Conservation (phyloP, 495 filamentous ascomycete genomes). For the Penicillium canescens region DNA sequence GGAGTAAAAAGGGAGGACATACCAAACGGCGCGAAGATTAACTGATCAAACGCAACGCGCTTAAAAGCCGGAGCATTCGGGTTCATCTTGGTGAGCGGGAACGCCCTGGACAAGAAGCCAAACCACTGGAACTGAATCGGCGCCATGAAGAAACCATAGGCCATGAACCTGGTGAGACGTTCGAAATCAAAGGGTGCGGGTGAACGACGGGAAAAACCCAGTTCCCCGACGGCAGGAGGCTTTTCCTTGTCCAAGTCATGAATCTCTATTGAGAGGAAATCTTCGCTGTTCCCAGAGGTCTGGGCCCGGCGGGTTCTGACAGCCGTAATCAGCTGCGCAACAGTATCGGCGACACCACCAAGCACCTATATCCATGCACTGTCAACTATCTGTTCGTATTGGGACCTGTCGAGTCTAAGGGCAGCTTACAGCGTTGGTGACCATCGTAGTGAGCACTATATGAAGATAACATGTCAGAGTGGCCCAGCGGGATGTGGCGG, state of each 20-base stretch:
- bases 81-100: slow-evolving; percentile 78
- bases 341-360: slow-evolving; percentile 91
- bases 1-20: slow-evolving; percentile 20
- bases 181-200: slow-evolving; percentile 95
- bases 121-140: slow-evolving; percentile 98
- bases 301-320: slow-evolving; percentile 63
- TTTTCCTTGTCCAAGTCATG: slow-evolving; percentile 86
- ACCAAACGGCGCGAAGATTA: slow-evolving; percentile 93
- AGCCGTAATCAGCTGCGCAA: slow-evolving; percentile 89
- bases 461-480: slow-evolving; percentile 25
- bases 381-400: slow-evolving; percentile 10
- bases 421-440: slow-evolving; percentile 83
- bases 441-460: slow-evolving; percentile 94
- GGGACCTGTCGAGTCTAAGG: background rate
- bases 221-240: slow-evolving; percentile 62
- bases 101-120: slow-evolving; percentile 75
- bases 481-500: slow-evolving; percentile 3
- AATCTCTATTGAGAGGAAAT: slow-evolving; percentile 84
- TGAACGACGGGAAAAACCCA: slow-evolving; percentile 64
- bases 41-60: slow-evolving; percentile 88
- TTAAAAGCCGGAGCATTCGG: slow-evolving; percentile 80
- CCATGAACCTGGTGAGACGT: slow-evolving; percentile 89
- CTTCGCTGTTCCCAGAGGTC: slow-evolving; percentile 47
- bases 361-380: slow-evolving; percentile 55
- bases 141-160: slow-evolving; percentile 93